Evolutionary conservation across 768 basidiomycete species (phyloP), one percentile per base, ranked within the genome.

Genomic region (Pleurotus cornucopiae): DNA sequence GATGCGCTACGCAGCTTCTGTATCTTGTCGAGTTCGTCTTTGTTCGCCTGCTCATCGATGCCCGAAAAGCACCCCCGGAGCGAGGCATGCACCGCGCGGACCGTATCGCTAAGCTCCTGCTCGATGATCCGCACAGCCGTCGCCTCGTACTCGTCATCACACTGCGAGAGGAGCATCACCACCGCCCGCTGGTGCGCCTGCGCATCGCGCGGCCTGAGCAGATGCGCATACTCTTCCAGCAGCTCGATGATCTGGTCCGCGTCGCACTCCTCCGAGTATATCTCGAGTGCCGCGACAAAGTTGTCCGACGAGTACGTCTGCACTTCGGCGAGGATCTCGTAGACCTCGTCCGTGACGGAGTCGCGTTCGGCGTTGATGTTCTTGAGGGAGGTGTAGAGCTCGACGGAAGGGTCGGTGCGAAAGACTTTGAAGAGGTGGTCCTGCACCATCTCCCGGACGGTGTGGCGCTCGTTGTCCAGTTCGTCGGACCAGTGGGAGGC

Each of bases 121-220:
- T 84, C 78, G 55, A 82, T 61, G 55, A 85, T 76, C 21, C 70
- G 57, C 0, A 80, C 61, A 14, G 73, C 76, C 25, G 69, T 66
- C 0, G 55, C 41, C n/a, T 67, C 66, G 62, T 70, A 68, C 4
- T 60, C 40, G 16, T 16, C n/a, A 34, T 49, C 3, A 60, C 58
- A 12, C 64, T 62, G 0, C 73, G 7, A 41, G 51, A 60, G 62
- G 47, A 85, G 67, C 40, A 72, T 57, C 13, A 69, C 58, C 6
- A 77, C 75, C 0, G 82, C 80, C 13, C 63, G 58, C 56, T 83
- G 84, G 16, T 84, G 65, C 0, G 72, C 66, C 1, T 63, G 30
- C 3, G 77, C 69, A 49, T 88, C 85, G 12, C 81, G 78, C 1
- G 85, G 77, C 3, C 85, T 84, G n/a, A 88, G 72, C 44, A 88